Conservation (phyloP, 768 basidiomycete species). For the Collybia nuda region DNA sequence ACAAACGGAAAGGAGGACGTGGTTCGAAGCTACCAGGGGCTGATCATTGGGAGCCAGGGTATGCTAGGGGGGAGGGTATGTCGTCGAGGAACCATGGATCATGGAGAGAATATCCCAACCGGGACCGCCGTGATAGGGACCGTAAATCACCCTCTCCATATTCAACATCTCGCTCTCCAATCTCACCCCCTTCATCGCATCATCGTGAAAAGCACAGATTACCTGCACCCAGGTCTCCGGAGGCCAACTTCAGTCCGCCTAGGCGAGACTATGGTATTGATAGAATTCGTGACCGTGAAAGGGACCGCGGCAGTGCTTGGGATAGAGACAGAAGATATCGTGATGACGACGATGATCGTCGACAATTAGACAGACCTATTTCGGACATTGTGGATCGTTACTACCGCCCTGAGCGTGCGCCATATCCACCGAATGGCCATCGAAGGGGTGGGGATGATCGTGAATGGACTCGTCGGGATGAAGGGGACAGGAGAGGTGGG, state of each 20-base stretch:
- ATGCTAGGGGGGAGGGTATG: conserved; percentile 15
- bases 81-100: conserved; percentile 17
- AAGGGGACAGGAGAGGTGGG: conserved; percentile 14
- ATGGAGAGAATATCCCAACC: conserved; percentile 19
- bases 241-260: conserved; percentile 35
- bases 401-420: conserved; percentile 23
- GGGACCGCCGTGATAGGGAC: conserved; percentile 26
- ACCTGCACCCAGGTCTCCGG: conserved; percentile 36
- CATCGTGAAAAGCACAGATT: conserved; percentile 38
- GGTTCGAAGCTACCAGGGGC: conserved; percentile 5
- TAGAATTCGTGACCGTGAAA: conserved; percentile 30
- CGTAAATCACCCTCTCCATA: conserved; percentile 21
- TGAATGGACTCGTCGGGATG: conserved; percentile 33
- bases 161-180: conserved; percentile 32
- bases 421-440: conserved; percentile 14
- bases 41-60: conserved; percentile 40
- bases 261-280: conserved; percentile 27
- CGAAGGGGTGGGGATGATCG: conserved; percentile 27
- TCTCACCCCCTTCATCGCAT: conserved; percentile 35
- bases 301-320: conserved; percentile 22
- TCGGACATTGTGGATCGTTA: conserved; percentile 19
- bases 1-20: conserved; percentile 20
- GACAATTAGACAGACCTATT: conserved; percentile 11
- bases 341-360: conserved; percentile 22
- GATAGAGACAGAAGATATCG: conserved; percentile 24